A percentile compares a stretch with the other conserved stretches of the same genome.
Evolutionary conservation across 1,284 basidiomycete genomes (phyloP).

Genomic region (Blastosporella zonata): DNA sequence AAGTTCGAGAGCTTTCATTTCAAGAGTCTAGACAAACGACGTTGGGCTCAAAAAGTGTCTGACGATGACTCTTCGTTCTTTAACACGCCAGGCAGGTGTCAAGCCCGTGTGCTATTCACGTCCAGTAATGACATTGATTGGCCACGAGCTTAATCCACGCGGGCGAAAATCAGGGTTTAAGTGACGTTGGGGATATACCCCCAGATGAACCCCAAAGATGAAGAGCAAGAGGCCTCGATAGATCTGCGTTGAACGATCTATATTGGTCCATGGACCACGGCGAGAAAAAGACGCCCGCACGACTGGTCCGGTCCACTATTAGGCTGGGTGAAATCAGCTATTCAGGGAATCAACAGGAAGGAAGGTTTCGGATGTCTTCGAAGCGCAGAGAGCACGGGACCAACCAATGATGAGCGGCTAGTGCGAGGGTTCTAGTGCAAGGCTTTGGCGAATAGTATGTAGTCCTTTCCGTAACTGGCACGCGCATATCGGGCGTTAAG

Average conservation of each 20-base stretch:
- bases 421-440: neutral
- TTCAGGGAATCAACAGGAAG: neutral
- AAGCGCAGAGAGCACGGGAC: neutral
- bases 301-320: neutral
- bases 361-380: neutral
- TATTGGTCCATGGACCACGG: conserved; percentile 2
- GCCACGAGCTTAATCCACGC: neutral
- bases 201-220: neutral
- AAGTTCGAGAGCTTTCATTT: too few relatives aligned
- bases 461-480: too few relatives aligned
- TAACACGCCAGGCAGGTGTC: too few relatives aligned
- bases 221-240: neutral
- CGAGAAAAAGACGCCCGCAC: neutral
- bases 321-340: too few relatives aligned
- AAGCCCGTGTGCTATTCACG: neutral
- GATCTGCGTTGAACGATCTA: neutral
- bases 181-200: neutral
- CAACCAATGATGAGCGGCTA: neutral
- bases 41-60: too few relatives aligned
- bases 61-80: too few relatives aligned
- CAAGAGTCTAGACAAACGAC: too few relatives aligned
- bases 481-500: too few relatives aligned
- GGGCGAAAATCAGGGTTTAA: conserved; percentile 8
- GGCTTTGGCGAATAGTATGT: neutral
- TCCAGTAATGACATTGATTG: neutral